A percentile compares a stretch with the other conserved stretches of the same genome.
These are phyloP conservation scores for Boletus semigastroideus DNA, from an alignment of 1,284 basidiomycete species.

Conservation along the genomic window DNA sequence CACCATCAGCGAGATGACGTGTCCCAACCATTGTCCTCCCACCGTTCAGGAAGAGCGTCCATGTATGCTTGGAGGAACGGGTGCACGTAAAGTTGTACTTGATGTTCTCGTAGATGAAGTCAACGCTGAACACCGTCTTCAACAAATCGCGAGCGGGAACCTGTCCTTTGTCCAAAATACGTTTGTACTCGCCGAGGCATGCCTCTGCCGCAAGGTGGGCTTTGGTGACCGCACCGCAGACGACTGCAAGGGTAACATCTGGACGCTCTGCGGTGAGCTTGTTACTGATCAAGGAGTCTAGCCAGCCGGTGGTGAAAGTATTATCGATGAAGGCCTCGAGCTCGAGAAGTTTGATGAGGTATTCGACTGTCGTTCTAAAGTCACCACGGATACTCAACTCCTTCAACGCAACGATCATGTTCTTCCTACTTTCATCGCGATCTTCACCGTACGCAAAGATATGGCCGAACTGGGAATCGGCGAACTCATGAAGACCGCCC, in stretches of 20 bases:
- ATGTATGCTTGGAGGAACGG: slow-evolving; percentile 83
- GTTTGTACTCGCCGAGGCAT: slow-evolving; percentile 92
- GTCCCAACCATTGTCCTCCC: slow-evolving; percentile 88
- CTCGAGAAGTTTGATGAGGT: slow-evolving; percentile 96
- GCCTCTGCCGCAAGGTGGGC: slow-evolving; percentile 89
- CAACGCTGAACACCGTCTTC: slow-evolving; percentile 96
- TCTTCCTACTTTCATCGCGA: slow-evolving; percentile 93
- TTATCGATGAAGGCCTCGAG: slow-evolving; percentile 97
- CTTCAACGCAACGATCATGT: slow-evolving; percentile 99
- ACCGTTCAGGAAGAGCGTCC: slow-evolving; percentile 97
- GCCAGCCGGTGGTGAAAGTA: slow-evolving; percentile 98
- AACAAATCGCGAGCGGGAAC: slow-evolving; percentile 93
- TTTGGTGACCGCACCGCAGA: slow-evolving; percentile 97
- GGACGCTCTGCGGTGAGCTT: slow-evolving; percentile 97
- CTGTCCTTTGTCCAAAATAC: slow-evolving; percentile 96
- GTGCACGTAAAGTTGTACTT: slow-evolving; percentile 97
- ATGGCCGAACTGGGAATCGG: slow-evolving; percentile 98
- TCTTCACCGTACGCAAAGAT: slow-evolving; percentile 99
- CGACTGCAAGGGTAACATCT: slow-evolving; percentile 88
- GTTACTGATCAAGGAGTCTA: slow-evolving; percentile 95
- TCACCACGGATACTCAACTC: slow-evolving; percentile 98
- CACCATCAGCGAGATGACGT: slow-evolving; percentile 92
- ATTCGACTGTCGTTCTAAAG: slow-evolving; percentile 98
- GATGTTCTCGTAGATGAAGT: slow-evolving; percentile 97
- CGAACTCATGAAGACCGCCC: slow-evolving; percentile 98